These are phyloP conservation scores for Claviceps spartinae DNA, from an alignment of 2,329 filamentous ascomycete species.

Conservation along the genomic window DNA sequence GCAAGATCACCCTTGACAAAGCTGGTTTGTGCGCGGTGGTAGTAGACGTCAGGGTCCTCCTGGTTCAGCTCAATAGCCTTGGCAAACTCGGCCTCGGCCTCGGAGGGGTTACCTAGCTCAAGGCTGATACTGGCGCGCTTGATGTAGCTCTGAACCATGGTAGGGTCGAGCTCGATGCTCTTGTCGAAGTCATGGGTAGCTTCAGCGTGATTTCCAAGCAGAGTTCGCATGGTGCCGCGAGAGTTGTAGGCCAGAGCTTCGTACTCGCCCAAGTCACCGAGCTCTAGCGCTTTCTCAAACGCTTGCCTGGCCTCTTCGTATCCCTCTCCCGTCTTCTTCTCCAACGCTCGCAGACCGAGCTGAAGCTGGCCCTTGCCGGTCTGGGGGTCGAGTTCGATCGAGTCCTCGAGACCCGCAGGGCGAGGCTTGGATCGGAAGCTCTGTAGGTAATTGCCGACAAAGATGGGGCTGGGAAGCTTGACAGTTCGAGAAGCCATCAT, in stretches of 20 bases:
- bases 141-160: constrained; percentile 91
- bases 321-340: constrained; percentile 75
- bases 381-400: constrained; percentile 60
- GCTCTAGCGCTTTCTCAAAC: constrained; percentile 78
- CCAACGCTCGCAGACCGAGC: constrained; percentile 66
- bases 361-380: constrained; percentile 78
- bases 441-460: constrained; percentile 96
- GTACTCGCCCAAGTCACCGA: constrained; percentile 64
- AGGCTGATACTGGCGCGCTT: constrained; percentile 97
- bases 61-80: constrained; percentile 73
- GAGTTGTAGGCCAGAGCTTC: constrained; percentile 93
- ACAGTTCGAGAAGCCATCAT: constrained; percentile 76
- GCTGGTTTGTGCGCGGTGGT: constrained; percentile 94
- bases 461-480: constrained; percentile 87
- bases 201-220: constrained; percentile 73
- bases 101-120: constrained; percentile 78
- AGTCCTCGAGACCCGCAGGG: constrained; percentile 70
- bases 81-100: constrained; percentile 77
- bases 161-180: constrained; percentile 80
- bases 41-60: constrained; percentile 92
- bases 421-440: constrained; percentile 81
- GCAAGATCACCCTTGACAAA: constrained; percentile 93
- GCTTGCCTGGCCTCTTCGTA: constrained; percentile 79
- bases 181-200: constrained; percentile 79
- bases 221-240: constrained; percentile 88